phyloP scores from a whole-genome alignment of 176 grass and related monocot species.

The Phoenix dactylifera region DNA sequence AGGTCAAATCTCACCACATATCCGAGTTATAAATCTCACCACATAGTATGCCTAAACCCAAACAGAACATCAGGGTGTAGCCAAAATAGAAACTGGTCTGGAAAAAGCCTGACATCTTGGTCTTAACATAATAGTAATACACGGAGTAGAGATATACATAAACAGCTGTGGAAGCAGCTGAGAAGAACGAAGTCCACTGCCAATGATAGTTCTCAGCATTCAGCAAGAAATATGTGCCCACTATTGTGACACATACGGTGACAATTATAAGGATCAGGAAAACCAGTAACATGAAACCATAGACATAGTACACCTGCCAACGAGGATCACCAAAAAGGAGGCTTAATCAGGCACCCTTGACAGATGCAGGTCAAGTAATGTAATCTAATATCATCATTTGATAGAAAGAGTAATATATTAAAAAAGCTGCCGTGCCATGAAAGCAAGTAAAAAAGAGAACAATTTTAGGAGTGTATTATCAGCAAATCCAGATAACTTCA shows the following conservation, averaged over 20 bases:
- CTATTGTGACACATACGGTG: slow-evolving; percentile 88
- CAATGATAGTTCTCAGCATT: slow-evolving; percentile 97
- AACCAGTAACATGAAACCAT: slow-evolving; percentile 93
- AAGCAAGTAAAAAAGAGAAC: too few species aligned
- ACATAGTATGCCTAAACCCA: slow-evolving; percentile 90
- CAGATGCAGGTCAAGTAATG: too few species aligned
- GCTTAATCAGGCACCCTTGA: slow-evolving; percentile 2
- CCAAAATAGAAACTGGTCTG: slow-evolving; percentile 97
- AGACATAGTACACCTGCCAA: slow-evolving; percentile 89
- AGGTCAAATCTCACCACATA: too few species aligned
- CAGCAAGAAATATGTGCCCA: slow-evolving; percentile 92
- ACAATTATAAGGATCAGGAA: slow-evolving; percentile 90
- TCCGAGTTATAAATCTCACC: slow-evolving; percentile 32
- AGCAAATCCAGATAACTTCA: too few species aligned
- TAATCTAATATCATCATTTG: too few species aligned
- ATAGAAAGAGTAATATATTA: too few species aligned
- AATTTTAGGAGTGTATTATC: too few species aligned
- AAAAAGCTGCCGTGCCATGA: too few species aligned
- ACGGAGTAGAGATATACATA: slow-evolving; percentile 94
- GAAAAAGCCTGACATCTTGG: slow-evolving; percentile 97
- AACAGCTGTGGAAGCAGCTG: slow-evolving; percentile 82
- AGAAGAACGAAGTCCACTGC: slow-evolving; percentile 99
- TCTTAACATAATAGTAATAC: slow-evolving; percentile 94
- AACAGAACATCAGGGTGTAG: slow-evolving; percentile 93
- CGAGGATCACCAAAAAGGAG: slow-evolving; percentile 11